Percentiles rank a stretch among this genome's conserved stretches.
These are phyloP conservation scores for Fraxinus americana DNA, from an alignment of 257 asterid genomes.

Conservation along the genomic window DNA sequence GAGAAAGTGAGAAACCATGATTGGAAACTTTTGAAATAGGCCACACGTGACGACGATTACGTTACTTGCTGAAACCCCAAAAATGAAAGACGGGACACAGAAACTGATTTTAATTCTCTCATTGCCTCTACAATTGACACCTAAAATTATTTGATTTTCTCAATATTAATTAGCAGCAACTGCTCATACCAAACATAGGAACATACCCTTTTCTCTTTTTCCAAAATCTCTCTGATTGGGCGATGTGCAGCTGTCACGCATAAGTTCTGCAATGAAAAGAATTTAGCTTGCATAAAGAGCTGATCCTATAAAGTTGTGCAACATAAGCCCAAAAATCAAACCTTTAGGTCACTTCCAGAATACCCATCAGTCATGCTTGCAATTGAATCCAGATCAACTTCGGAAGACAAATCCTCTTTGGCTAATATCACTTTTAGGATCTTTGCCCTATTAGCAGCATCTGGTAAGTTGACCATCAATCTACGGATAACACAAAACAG, in stretches of 20 bases:
- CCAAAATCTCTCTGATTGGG: conserved; percentile 87
- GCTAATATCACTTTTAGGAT: conserved; percentile 80
- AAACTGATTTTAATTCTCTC: neutral
- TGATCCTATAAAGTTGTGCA: conserved; percentile 3
- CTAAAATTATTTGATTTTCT: neutral
- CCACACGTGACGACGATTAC: neutral
- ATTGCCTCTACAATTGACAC: neutral
- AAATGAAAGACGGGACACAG: neutral
- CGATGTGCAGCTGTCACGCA: conserved; percentile 96
- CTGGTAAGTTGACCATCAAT: conserved; percentile 95
- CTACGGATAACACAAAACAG: conserved; percentile 34
- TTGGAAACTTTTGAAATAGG: neutral
- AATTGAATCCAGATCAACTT: conserved; percentile 74
- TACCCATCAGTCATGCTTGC: conserved; percentile 90
- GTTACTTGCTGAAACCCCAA: neutral
- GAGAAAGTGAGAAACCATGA: neutral
- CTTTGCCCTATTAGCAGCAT: conserved; percentile 85
- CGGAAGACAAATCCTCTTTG: conserved; percentile 82
- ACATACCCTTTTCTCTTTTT: conserved; percentile 78
- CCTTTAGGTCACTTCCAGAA: conserved; percentile 98
- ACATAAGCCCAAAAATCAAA: conserved; percentile 28
- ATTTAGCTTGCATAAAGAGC: neutral
- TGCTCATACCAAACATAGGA: neutral
- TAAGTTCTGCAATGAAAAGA: conserved; percentile 59
- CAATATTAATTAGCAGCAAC: neutral